phyloP scores from a whole-genome alignment of 192 early-diverging fungal species.

The Backusella tarrabulga region DNA sequence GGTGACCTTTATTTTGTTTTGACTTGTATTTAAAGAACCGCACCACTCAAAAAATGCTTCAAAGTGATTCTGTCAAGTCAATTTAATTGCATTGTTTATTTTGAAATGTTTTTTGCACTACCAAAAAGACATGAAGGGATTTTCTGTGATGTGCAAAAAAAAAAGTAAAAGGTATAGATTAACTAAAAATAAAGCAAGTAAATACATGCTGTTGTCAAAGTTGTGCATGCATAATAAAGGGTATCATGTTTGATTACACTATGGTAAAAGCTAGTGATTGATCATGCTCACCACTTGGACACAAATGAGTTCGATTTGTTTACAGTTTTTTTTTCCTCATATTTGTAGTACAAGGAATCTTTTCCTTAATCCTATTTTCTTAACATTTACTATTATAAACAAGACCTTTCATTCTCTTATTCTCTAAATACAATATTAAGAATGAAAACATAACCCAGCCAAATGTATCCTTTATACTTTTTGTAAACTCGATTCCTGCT shows the following conservation, averaged over 20 bases:
- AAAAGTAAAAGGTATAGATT: no score
- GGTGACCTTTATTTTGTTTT: background rate
- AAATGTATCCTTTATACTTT: no score
- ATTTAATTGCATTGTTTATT: background rate
- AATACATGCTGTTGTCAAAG: no score
- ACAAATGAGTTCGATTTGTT: background rate
- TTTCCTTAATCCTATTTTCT: background rate
- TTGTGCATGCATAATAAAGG: no score
- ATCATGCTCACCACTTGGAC: background rate
- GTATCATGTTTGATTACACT: background rate
- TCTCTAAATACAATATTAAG: no score
- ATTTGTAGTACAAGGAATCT: background rate
- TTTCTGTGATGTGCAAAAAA: no score
- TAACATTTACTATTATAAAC: no score
- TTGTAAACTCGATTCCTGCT: background rate
- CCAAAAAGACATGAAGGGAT: background rate
- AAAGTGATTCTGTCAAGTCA: background rate
- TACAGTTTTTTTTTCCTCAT: background rate
- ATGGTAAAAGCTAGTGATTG: background rate
- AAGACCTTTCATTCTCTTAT: no score
- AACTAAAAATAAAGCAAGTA: no score
- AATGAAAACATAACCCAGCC: no score
- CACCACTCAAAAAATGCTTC: background rate
- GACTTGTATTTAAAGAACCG: slow-evolving; percentile 1
- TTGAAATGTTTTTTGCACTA: no score